phyloP scores from a whole-genome alignment of 1,139 yeast genomes.

The Kluyveromyces sp. region DNA sequence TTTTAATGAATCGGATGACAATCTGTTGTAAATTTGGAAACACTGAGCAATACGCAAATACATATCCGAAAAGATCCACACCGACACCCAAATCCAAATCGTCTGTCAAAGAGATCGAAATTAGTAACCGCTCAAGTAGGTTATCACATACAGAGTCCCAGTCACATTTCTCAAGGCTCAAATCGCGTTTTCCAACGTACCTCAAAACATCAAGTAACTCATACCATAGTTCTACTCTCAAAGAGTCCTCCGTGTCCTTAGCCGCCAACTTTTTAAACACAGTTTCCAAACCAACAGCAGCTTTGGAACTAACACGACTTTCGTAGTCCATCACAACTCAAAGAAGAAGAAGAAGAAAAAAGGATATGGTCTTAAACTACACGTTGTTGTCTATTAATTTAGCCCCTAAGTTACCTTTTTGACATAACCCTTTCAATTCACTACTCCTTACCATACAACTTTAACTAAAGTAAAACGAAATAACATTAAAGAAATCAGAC shows the following conservation, averaged over 20 bases:
- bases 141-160: neutral
- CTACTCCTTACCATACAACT: no score
- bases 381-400: no score
- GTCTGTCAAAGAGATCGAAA: constrained; percentile 1
- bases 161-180: neutral
- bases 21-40: constrained; percentile 12
- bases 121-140: constrained; percentile 1
- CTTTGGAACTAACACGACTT: no score
- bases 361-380: no score
- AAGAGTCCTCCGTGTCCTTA: constrained; percentile 1
- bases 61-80: constrained; percentile 13
- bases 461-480: no score
- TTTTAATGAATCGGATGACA: constrained; percentile 8
- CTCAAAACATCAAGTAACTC: constrained; percentile 3
- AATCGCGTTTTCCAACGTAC: neutral
- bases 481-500: no score
- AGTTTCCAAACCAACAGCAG: neutral
- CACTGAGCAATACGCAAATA: constrained; percentile 20
- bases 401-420: no score
- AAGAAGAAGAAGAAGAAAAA: no score
- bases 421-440: no score
- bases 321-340: no score
- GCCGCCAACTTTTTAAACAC: constrained; percentile 4
- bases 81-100: constrained; percentile 1
- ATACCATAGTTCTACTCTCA: constrained; percentile 2